Evolutionary conservation across 164 flowering plant species (phyloP).

Genomic region (Vitis amurensis): DNA sequence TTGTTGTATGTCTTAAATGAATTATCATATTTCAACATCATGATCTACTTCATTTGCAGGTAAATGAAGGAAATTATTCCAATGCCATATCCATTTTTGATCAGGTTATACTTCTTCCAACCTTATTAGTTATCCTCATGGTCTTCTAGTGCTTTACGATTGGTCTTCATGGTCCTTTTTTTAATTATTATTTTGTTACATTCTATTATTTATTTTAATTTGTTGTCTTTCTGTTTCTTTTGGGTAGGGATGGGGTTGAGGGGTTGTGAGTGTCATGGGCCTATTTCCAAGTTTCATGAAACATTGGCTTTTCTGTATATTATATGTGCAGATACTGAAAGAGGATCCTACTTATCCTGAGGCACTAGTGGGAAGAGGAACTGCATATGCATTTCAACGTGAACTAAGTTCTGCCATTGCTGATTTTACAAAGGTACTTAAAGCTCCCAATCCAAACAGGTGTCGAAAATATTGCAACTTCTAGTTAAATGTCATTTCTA

Average conservation of each 20-base stretch:
- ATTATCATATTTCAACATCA: background rate
- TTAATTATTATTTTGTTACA: background rate
- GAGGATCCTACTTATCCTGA: conserved; percentile 87
- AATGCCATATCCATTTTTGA: conserved; percentile 81
- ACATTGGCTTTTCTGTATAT: background rate
- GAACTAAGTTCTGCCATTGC: conserved; percentile 83
- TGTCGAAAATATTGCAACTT: background rate
- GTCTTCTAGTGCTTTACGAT: background rate
- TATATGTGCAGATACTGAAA: conserved; percentile 58
- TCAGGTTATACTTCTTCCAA: conserved; percentile 49
- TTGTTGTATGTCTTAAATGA: background rate
- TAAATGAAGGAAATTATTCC: conserved; percentile 91
- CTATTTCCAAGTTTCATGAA: conserved; percentile 4
- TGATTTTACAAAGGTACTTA: conserved; percentile 81
- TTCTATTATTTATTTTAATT: background rate
- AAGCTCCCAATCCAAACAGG: background rate
- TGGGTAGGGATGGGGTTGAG: background rate
- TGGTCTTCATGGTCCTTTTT: background rate
- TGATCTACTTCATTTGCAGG: conserved; percentile 44
- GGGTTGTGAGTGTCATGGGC: conserved; percentile 1
- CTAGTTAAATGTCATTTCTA: conserved; percentile 3
- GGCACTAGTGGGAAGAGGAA: conserved; percentile 96
- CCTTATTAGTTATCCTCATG: background rate
- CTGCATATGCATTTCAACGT: conserved; percentile 91
- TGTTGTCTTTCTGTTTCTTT: background rate